phyloP scores from a whole-genome alignment of 768 basidiomycete species.

The Russula compacta region DNA sequence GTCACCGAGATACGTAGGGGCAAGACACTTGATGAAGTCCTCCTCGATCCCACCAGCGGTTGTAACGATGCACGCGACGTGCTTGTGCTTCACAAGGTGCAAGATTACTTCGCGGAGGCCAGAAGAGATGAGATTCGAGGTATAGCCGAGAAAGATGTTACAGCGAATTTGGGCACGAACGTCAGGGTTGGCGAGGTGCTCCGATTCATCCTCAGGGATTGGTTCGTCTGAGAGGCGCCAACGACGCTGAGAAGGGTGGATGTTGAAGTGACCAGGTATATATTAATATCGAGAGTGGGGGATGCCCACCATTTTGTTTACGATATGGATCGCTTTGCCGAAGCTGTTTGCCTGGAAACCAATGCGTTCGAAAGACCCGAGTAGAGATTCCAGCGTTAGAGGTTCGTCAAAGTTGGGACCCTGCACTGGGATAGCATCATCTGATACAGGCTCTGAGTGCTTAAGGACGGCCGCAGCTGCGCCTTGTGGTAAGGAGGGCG shows the following conservation, averaged over 20 bases:
- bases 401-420: slow-evolving; percentile 82
- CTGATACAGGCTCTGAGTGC: slow-evolving; percentile 62
- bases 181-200: slow-evolving; percentile 48
- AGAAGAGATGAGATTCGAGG: slow-evolving; percentile 97
- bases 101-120: slow-evolving; percentile 89
- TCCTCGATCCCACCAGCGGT: slow-evolving; percentile 98
- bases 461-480: slow-evolving; percentile 74
- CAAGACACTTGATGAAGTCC: slow-evolving; percentile 98
- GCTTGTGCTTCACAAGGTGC: slow-evolving; percentile 87
- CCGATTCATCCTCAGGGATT: slow-evolving; percentile 56
- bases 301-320: slow-evolving; percentile 79
- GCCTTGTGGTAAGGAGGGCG: slow-evolving; percentile 35
- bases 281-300: neutral
- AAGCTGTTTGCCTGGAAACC: slow-evolving; percentile 97
- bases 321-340: slow-evolving; percentile 78
- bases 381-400: slow-evolving; percentile 55
- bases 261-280: neutral
- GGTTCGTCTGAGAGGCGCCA: slow-evolving; percentile 90
- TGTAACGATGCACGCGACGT: slow-evolving; percentile 84
- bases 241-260: slow-evolving; percentile 45
- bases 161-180: slow-evolving; percentile 66
- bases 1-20: slow-evolving; percentile 91
- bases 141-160: slow-evolving; percentile 93
- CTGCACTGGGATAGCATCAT: slow-evolving; percentile 57
- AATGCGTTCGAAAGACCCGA: slow-evolving; percentile 77